Conservation (phyloP, 2,329 filamentous ascomycete genomes). For the Hymenoscyphus salicellus region DNA sequence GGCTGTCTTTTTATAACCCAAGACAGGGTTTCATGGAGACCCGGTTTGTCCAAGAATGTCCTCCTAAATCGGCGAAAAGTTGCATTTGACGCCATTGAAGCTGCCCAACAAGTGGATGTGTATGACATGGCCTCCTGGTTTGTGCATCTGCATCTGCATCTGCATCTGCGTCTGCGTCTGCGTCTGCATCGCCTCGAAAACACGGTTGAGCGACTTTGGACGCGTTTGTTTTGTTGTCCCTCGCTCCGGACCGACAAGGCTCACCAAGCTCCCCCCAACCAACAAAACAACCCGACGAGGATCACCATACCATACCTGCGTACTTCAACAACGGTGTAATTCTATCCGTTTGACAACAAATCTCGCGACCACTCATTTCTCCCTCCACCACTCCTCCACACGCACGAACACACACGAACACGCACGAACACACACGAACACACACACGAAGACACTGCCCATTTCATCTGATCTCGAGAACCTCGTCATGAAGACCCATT, state of each 20-base stretch:
- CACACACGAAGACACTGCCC: background rate
- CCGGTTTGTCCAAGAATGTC: background rate
- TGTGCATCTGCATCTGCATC: slow-evolving; percentile 18
- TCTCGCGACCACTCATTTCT: slow-evolving; percentile 9
- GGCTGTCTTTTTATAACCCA: slow-evolving; percentile 1
- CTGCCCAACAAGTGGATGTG: background rate
- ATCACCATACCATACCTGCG: slow-evolving; percentile 10
- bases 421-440: no score
- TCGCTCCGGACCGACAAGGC: background rate
- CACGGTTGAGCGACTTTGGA: slow-evolving; percentile 8
- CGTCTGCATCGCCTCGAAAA: slow-evolving; percentile 11
- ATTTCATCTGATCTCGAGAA: slow-evolving; percentile 12
- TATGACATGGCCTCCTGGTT: slow-evolving; percentile 7
- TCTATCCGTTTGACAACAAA: slow-evolving; percentile 9
- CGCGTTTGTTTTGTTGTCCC: slow-evolving; percentile 12
- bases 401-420: slow-evolving; percentile 1
- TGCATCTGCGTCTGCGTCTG: slow-evolving; percentile 15
- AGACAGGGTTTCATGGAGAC: background rate
- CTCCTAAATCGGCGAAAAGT: background rate
- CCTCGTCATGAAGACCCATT: slow-evolving; percentile 32
- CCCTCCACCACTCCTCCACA: slow-evolving; percentile 6
- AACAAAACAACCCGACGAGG: slow-evolving; percentile 8
- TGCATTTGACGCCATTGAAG: background rate
- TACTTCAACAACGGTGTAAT: background rate
- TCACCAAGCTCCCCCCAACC: slow-evolving; percentile 1